Base-by-base conservation (phyloP, 2,329 filamentous ascomycete genomes). In the Pseudogymnoascus sp. region DNA sequence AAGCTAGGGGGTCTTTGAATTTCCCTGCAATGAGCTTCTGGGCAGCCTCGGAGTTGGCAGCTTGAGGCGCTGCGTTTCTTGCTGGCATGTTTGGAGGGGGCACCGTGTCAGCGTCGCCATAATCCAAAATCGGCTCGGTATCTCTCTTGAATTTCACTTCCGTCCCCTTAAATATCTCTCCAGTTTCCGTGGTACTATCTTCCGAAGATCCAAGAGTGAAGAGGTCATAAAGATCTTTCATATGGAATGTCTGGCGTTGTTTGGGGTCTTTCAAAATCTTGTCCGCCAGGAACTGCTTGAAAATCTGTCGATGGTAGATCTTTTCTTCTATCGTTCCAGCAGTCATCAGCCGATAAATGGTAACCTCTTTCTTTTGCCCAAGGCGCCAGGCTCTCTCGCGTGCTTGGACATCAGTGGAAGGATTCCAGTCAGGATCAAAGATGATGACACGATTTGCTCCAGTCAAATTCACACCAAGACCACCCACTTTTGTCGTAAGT, bases 311-410 rank as follows among this genome's bases (percentile, higher is more conserved):
- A 74, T 99, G 93, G 66, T 97, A 99, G 31, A 99, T 99, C 77
- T 99, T 99, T 74, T 99, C 94, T 72, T 99, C 94, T 25, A 99
- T 99, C 0, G 95, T 99, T 1, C 94, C 94, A 4, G 93, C 91
- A 3, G 91, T 96, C 89, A 99, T 96, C n/a, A 99, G 81, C 36
- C 95, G 88, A 73, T 97, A 99, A 21, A 99, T 96, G 4, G 91
- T 92, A 29, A 99, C 94, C 58, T 96, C 91, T 61, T 89, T 87
- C 74, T 95, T 97, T 76, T 99, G 94, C 0, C 94, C 94, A 1
- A 99, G 78, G 62, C 94, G 86, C 94, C 94, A 99, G 5, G 95
- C 94, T 70, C 94, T 85, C 75, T 99, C 94, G 58, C 94, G 87
- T 13, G 94, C 94, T 76, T 99, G 94, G 27, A 97, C 81, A 71